phyloP scores from a whole-genome alignment of 2,329 filamentous ascomycete genomes.

The Colletotrichum higginsianum region DNA sequence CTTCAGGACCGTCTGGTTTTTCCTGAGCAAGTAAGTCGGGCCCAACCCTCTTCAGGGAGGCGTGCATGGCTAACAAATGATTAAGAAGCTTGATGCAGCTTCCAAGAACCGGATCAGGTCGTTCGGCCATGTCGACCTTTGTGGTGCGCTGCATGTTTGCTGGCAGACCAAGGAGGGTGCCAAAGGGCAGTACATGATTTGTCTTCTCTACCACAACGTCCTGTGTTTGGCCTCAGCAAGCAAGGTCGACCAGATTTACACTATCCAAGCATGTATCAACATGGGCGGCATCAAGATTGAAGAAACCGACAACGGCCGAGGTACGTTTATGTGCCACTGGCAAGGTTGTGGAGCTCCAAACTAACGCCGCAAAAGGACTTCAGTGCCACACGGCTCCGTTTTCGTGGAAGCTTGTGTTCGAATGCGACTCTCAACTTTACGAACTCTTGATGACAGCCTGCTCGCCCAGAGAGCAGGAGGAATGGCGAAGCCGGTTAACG shows the following conservation, averaged over 20 bases:
- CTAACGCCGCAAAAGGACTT: slow-evolving; percentile 71
- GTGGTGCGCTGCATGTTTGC: slow-evolving; percentile 86
- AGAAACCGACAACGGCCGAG: slow-evolving; percentile 81
- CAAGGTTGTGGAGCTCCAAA: neutral
- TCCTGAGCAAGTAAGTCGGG: slow-evolving; percentile 74
- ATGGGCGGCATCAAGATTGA: slow-evolving; percentile 77
- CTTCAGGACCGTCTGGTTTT: slow-evolving; percentile 87
- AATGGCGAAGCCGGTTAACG: slow-evolving; percentile 82
- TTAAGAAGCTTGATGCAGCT: slow-evolving; percentile 64
- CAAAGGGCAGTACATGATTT: slow-evolving; percentile 86
- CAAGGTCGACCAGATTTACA: slow-evolving; percentile 77
- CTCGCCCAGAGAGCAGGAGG: slow-evolving; percentile 81
- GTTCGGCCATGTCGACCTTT: slow-evolving; percentile 85
- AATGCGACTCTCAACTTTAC: slow-evolving; percentile 81
- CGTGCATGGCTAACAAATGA: slow-evolving; percentile 11
- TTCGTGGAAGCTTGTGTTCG: slow-evolving; percentile 94
- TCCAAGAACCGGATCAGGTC: slow-evolving; percentile 80
- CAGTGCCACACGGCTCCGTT: slow-evolving; percentile 89
- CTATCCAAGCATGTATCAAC: slow-evolving; percentile 81
- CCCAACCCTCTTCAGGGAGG: neutral
- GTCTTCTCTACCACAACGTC: slow-evolving; percentile 85
- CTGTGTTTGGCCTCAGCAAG: slow-evolving; percentile 81
- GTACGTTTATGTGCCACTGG: slow-evolving; percentile 58
- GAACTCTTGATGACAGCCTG: slow-evolving; percentile 92
- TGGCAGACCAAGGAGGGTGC: slow-evolving; percentile 81